These are phyloP conservation scores for Nakazawaea peltata DNA, from an alignment of 805 yeast species.

Conservation along the genomic window DNA sequence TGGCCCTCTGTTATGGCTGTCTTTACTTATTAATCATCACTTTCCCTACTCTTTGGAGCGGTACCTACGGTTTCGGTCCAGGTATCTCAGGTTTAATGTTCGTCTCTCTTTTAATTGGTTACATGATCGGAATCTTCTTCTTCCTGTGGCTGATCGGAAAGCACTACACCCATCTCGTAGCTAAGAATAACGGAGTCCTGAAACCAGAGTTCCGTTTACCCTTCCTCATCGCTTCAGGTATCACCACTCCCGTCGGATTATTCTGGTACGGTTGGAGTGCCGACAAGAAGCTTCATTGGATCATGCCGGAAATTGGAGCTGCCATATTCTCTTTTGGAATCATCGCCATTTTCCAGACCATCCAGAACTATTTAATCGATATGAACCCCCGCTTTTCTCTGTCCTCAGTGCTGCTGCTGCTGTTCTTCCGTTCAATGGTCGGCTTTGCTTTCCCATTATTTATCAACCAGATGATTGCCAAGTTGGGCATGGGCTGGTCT, in stretches of 20 bases:
- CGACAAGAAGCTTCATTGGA: slow-evolving; percentile 45
- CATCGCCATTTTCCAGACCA: slow-evolving; percentile 59
- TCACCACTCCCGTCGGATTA: slow-evolving; percentile 50
- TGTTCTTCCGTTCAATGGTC: slow-evolving; percentile 56
- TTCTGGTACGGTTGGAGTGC: slow-evolving; percentile 74
- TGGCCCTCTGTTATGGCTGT: slow-evolving; percentile 63
- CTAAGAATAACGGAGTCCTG: slow-evolving; percentile 40
- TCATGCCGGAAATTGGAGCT: slow-evolving; percentile 56
- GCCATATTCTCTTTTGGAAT: slow-evolving; percentile 51
- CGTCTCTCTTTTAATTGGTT: slow-evolving; percentile 49
- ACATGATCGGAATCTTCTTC: slow-evolving; percentile 36
- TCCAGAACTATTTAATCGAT: slow-evolving; percentile 62
- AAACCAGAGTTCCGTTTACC: slow-evolving; percentile 59
- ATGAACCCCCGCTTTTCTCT: slow-evolving; percentile 64
- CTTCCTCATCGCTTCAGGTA: slow-evolving; percentile 37
- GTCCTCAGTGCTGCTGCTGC: slow-evolving; percentile 61
- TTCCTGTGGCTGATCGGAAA: slow-evolving; percentile 39
- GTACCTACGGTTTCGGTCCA: slow-evolving; percentile 34
- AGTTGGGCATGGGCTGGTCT: slow-evolving; percentile 65
- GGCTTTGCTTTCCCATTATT: slow-evolving; percentile 68
- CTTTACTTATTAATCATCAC: slow-evolving; percentile 56
- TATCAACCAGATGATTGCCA: slow-evolving; percentile 46
- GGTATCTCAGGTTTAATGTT: slow-evolving; percentile 54
- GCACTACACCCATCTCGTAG: slow-evolving; percentile 28
- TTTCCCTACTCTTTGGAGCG: slow-evolving; percentile 46